These are phyloP conservation scores for Rhynchospora pubera DNA, from an alignment of 176 grass and related monocot species.

Conservation along the genomic window DNA sequence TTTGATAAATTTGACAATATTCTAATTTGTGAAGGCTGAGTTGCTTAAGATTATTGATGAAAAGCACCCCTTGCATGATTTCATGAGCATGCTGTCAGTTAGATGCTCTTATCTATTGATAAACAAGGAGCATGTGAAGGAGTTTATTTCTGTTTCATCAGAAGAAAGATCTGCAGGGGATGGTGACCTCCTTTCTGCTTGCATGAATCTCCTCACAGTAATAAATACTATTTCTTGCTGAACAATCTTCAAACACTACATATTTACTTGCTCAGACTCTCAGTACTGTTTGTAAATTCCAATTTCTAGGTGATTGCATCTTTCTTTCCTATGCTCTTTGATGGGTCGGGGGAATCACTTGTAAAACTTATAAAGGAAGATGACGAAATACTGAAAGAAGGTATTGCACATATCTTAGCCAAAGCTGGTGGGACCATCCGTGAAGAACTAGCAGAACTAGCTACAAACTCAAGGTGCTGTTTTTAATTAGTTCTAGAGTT, in stretches of 20 bases:
- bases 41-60: constrained; percentile 81
- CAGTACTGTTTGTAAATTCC: background rate
- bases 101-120: constrained; percentile 93
- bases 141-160: constrained; percentile 74
- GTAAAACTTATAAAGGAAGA: constrained; percentile 87
- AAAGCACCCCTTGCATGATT: constrained; percentile 80
- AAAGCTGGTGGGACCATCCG: constrained; percentile 96
- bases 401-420: constrained; percentile 91
- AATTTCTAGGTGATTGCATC: constrained; percentile 51
- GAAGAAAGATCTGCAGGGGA: constrained; percentile 54
- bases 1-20: background rate
- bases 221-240: constrained; percentile 14
- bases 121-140: constrained; percentile 79
- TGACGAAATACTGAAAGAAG: constrained; percentile 92
- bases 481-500: constrained; percentile 19
- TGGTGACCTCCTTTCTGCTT: constrained; percentile 59
- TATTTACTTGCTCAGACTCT: background rate
- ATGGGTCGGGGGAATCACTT: constrained; percentile 76
- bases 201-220: constrained; percentile 99
- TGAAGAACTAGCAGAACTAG: constrained; percentile 74
- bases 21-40: constrained; percentile 65
- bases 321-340: constrained; percentile 74
- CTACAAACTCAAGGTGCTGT: constrained; percentile 59
- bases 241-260: constrained; percentile 12
- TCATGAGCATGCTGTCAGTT: constrained; percentile 55